These are phyloP conservation scores for Leccinum obscurum DNA, from an alignment of 768 basidiomycete species.

Conservation along the genomic window DNA sequence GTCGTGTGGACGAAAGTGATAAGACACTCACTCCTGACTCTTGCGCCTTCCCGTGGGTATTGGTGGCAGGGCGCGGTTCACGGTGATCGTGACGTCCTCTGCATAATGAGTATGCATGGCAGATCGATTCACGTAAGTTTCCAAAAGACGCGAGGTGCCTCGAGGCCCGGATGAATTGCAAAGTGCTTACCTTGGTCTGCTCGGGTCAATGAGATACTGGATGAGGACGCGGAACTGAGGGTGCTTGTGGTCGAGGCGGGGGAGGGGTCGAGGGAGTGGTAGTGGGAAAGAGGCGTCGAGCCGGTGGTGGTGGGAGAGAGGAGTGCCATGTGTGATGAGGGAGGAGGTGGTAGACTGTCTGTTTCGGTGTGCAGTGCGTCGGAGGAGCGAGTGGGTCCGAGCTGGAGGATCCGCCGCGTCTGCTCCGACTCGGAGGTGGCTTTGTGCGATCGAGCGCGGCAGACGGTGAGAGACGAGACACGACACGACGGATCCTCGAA, in stretches of 20 bases:
- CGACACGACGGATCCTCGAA: constrained; percentile 52
- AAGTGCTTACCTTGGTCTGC: constrained; percentile 62
- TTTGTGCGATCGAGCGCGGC: constrained; percentile 31
- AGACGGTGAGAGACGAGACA: constrained; percentile 40
- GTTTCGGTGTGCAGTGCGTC: constrained; percentile 8
- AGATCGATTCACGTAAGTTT: constrained; percentile 36
- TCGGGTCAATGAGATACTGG: constrained; percentile 51
- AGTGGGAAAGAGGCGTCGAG: constrained; percentile 35
- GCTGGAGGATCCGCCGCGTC: constrained; percentile 56
- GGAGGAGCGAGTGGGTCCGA: constrained; percentile 4
- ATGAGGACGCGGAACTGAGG: constrained; percentile 40
- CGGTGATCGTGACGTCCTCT: constrained; percentile 78
- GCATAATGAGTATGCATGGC: constrained; percentile 24
- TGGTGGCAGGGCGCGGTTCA: constrained; percentile 43
- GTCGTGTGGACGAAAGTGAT: constrained; percentile 14
- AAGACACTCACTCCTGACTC: constrained; percentile 65
- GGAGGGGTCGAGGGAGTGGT: constrained; percentile 35
- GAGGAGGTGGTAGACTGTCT: neutral
- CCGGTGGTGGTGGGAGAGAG: constrained; percentile 26
- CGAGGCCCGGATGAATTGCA: constrained; percentile 21
- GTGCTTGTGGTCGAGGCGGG: constrained; percentile 20
- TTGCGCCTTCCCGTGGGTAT: constrained; percentile 52
- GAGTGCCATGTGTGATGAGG: constrained; percentile 20
- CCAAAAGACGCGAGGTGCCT: constrained; percentile 28
- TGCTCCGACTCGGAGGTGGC: constrained; percentile 39